Evolutionary conservation across 202 grass and related monocot species (phyloP), one percentile per base, ranked within the genome.

Genomic region (Digitaria exilis): DNA sequence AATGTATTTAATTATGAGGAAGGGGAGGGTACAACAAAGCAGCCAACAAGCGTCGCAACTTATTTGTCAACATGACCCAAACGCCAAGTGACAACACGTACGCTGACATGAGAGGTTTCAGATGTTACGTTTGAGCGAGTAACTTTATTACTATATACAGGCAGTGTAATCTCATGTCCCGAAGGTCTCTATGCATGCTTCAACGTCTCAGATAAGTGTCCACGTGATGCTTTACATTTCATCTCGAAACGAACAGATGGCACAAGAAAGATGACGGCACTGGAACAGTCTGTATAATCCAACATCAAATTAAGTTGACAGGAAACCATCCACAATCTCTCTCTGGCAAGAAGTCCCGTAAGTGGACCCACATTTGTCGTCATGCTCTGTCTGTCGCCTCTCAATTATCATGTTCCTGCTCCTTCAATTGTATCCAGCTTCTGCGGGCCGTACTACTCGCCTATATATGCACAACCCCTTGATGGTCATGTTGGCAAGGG

Each of bases 251-350:
- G 1, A 59, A 28, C 24, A 59, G 24, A 28, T 28, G 13, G 11
- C 56, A 59, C 55, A 9, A 10, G 0, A 26, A 58, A 26, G 55
- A 59, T 11, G 22, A 29, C 57, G 25, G 57, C 25, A 60, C 25
- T 61, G 58, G 26, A 61, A 61, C 57, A 60, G 56, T 13, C 11
- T 3, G 19, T 44, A 67, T n/a, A 1, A 17, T 45, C 55, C 25
- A 31, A 30, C 75, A 22, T 64, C 58, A 63, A 64, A n/a, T n/a
- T n/a, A n/a, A 78, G 76, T 65, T 50, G 76, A 50, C 59, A 65
- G 76, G 13, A 24, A 78, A 78, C 6, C 6, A 9, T 61, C 56
- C 5, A 52, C 19, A 5, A 4, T 41, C 12, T 8, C n/a, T 18
- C 12, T 39, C 51, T 25, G 54, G 48, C 10, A 31, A 78, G 12